A percentile compares a stretch with the other conserved stretches of the same genome.
These are phyloP conservation scores for Capsella bursapastoris DNA, from an alignment of 345 rosid species.

Conservation along the genomic window DNA sequence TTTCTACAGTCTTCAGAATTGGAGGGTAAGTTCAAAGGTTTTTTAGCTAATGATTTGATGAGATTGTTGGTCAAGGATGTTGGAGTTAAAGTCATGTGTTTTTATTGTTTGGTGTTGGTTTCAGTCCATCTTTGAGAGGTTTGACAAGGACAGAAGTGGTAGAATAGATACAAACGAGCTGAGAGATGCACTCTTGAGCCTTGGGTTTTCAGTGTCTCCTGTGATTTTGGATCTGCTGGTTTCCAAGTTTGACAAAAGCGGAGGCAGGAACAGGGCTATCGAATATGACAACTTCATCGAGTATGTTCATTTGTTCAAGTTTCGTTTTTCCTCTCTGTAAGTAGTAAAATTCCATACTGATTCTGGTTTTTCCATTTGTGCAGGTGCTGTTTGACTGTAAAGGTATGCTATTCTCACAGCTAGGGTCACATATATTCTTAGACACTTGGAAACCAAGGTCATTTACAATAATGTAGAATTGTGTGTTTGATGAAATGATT, in stretches of 20 bases:
- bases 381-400: slow-evolving; percentile 93
- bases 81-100: not conserved
- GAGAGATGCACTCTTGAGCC: slow-evolving; percentile 75
- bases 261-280: slow-evolving; percentile 70
- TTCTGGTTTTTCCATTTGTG: slow-evolving; percentile 22
- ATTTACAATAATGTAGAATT: not conserved
- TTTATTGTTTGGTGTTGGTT: slow-evolving; percentile 13
- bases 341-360: not conserved
- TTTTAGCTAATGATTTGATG: not conserved
- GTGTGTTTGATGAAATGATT: slow-evolving; percentile 14
- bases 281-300: slow-evolving; percentile 98
- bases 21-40: slow-evolving; percentile 67
- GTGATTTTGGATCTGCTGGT: slow-evolving; percentile 74
- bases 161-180: slow-evolving; percentile 79
- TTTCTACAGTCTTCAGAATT: slow-evolving; percentile 91
- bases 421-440: not conserved
- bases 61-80: not conserved
- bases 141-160: slow-evolving; percentile 88
- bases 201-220: slow-evolving; percentile 78
- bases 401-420: slow-evolving; percentile 53
- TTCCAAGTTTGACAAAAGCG: slow-evolving; percentile 85
- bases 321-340: not conserved
- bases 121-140: slow-evolving; percentile 79
- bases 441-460: not conserved
- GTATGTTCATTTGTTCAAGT: slow-evolving; percentile 48